A percentile compares a stretch with the other conserved stretches of the same genome.
Evolutionary conservation across 768 basidiomycete genomes (phyloP).

Genomic region (Trametes gibbosa): DNA sequence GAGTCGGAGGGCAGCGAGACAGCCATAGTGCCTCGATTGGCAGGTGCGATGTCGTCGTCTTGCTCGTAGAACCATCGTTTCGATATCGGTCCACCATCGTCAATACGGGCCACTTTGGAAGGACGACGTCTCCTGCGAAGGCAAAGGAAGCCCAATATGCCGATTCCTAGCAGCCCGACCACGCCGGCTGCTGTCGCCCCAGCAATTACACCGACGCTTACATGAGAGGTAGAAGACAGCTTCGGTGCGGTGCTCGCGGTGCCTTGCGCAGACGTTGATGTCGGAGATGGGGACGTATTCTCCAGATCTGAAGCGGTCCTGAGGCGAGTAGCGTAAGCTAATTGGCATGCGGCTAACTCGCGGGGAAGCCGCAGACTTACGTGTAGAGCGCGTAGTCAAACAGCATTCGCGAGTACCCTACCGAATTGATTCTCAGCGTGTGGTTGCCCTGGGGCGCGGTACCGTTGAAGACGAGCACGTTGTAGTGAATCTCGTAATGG

Average conservation of each 20-base stretch:
- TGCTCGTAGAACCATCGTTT: neutral
- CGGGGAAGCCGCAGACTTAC: neutral
- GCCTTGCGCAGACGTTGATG: neutral
- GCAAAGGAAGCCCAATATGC: neutral
- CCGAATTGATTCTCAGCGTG: constrained; percentile 9
- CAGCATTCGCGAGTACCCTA: constrained; percentile 6
- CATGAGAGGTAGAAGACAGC: neutral
- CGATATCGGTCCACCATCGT: neutral
- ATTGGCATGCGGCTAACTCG: neutral
- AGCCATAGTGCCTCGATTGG: neutral
- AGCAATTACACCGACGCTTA: neutral
- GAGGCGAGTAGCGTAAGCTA: neutral
- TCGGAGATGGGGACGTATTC: neutral
- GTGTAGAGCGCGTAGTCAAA: constrained; percentile 12
- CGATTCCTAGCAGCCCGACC: neutral
- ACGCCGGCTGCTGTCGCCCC: neutral
- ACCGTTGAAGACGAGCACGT: constrained; percentile 4
- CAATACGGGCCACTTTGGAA: neutral
- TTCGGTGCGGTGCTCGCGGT: neutral
- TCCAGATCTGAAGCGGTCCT: neutral
- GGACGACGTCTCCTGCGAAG: neutral
- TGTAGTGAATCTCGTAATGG: neutral
- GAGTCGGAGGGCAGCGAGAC: neutral
- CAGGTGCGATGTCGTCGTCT: neutral
- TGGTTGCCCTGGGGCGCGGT: constrained; percentile 1